Evolutionary conservation across 2,329 filamentous ascomycete species (phyloP).

Genomic region (Emmonsia crescens): DNA sequence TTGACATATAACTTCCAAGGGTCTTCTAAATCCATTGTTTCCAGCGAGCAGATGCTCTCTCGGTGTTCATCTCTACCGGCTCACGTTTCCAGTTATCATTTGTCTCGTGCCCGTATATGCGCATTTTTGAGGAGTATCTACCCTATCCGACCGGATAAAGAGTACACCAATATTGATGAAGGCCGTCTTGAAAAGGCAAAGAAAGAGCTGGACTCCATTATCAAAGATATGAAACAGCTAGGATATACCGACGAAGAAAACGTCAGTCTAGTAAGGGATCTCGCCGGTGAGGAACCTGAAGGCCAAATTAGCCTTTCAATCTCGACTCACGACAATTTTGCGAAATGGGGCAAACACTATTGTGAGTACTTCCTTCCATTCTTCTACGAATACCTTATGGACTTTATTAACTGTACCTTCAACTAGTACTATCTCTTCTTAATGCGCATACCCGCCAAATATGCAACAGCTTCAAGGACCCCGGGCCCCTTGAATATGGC

Average conservation of each 20-base stretch:
- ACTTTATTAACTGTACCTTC: neutral
- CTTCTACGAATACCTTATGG: neutral
- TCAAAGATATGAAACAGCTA: constrained; percentile 27
- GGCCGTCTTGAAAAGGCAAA: constrained; percentile 5
- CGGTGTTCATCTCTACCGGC: neutral
- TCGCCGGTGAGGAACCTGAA: constrained; percentile 33
- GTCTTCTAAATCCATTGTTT: neutral
- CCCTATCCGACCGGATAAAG: constrained; percentile 25
- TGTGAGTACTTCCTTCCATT: constrained; percentile 11
- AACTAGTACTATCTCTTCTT: constrained; percentile 41
- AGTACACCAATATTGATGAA: constrained; percentile 24
- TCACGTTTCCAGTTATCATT: constrained; percentile 37
- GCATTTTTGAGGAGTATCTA: constrained; percentile 40
- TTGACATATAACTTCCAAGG: constrained; percentile 14
- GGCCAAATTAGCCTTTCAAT: constrained; percentile 46
- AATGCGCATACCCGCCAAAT: constrained; percentile 47
- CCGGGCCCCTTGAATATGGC: constrained; percentile 47
- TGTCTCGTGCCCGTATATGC: constrained; percentile 42
- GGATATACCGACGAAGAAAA: constrained; percentile 32
- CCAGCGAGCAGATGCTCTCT: neutral
- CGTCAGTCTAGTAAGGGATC: constrained; percentile 37
- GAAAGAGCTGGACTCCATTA: constrained; percentile 22
- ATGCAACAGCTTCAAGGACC: constrained; percentile 54
- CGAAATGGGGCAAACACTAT: constrained; percentile 48
- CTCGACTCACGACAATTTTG: constrained; percentile 28